Evolutionary conservation across 805 yeast genomes (phyloP), one percentile per base, ranked within the genome.

Genomic region (Blastobotrys mokoenaii): DNA sequence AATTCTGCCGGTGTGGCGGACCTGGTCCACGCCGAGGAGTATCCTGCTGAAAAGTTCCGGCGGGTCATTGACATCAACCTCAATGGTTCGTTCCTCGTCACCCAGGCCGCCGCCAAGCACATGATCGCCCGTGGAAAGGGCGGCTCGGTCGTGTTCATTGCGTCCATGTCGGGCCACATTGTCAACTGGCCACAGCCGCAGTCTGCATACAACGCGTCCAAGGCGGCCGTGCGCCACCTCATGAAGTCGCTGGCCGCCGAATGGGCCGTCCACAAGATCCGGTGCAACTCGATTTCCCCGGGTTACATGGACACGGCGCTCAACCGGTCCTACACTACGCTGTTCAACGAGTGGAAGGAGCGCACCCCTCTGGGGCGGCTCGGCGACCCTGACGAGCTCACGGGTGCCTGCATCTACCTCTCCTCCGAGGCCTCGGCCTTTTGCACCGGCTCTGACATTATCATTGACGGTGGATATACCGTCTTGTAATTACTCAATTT

Each of bases 171-270:
- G 14, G 85, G 82, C 34, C 72, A 79, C 50, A 79, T 79, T 51
- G 84, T 78, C 57, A 79, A 79, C 68, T 80, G 79, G 72, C 84
- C 85, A 36, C 84, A 79, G 65, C 83, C 83, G 10, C 84, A 79
- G 64, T 65, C 72, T 50, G 80, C 82, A 61, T 80, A 79, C 71
- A 80, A 80, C 66, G 82, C 81, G 68, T 75, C 83, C 56, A 79
- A 80, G 70, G 84, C 85, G 29, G 85, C 79, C 48, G 85, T 80
- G 33, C 73, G 74, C 51, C 85, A 80, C 64, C 70, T 80, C 64
- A 77, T 71, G 57, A 70, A 76, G 62, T 76, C 83, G n/a, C 72
- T 79, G 53, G 83, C 84, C 29, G 79, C 81, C 49, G 85, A 79
- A 64, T 79, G 85, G 85, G 84, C 85, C 43, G 76, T 75, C 48